Conservation (phyloP, 225 moss, liverwort and hornwort genomes). For the Polytrichum commune region DNA sequence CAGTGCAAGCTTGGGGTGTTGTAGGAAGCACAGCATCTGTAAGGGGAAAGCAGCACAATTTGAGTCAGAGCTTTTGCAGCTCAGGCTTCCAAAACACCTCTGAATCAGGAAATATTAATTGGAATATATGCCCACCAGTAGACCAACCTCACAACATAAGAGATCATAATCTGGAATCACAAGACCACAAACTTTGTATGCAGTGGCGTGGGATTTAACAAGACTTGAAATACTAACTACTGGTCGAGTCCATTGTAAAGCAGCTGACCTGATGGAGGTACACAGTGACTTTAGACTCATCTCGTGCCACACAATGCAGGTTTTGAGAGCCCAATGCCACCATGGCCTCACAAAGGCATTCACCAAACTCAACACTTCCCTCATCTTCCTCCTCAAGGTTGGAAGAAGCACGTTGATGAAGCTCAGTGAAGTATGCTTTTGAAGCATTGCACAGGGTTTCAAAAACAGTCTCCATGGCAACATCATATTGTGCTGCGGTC, state of each 20-base stretch:
- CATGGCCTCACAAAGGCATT: constrained; percentile 96
- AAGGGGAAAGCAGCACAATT: constrained; percentile 14
- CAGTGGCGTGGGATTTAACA: too few relatives aligned
- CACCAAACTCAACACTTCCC: constrained; percentile 70
- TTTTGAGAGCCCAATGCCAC: constrained; percentile 91
- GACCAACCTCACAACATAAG: too few relatives aligned
- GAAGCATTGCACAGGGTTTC: constrained; percentile 76
- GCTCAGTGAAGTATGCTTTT: constrained; percentile 56
- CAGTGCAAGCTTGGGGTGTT: constrained; percentile 70
- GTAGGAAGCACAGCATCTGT: constrained; percentile 95
- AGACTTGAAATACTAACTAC: too few relatives aligned
- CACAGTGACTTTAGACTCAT: constrained; percentile 50
- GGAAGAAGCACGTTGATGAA: constrained; percentile 47
- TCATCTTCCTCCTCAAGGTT: constrained; percentile 36
- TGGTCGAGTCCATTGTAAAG: not conserved
- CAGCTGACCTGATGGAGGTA: constrained; percentile 74
- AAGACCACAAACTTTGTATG: too few relatives aligned
- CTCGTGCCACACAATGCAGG: constrained; percentile 72
- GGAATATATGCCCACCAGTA: too few relatives aligned
- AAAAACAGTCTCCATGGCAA: constrained; percentile 78
- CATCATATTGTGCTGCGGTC: constrained; percentile 48
- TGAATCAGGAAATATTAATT: too few relatives aligned
- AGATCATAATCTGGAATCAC: too few relatives aligned
- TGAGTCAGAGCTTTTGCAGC: too few relatives aligned
- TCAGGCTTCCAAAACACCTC: too few relatives aligned